Evolutionary conservation across 2,329 filamentous ascomycete genomes (phyloP), one percentile per base, ranked within the genome.

Genomic region (Neofusicoccum ribis): DNA sequence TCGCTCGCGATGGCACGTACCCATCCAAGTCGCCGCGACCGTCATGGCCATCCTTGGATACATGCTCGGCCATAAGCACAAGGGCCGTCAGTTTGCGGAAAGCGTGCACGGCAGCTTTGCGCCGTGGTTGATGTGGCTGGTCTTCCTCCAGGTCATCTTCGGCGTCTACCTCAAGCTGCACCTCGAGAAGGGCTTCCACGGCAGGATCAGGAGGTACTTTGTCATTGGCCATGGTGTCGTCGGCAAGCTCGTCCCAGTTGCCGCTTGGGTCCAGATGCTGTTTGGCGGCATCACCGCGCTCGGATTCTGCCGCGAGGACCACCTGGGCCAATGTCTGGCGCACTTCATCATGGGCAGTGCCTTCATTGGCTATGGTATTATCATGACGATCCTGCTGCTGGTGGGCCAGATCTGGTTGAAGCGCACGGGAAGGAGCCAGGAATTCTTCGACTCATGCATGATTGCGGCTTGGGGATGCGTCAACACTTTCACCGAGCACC

Each of bases 281-380:
- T 97, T 99, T 77, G 95, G 95, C 59, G 95, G 93, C 44, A 97
- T 99, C 73, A 94, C 94, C 0, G 85, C 91, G 3, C 83, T 97
- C 64, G 95, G 95, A 23, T 98, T 97, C 82, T 99, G 95, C 77
- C 91, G 92, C 70, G 92, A 85, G 63, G 93, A 98, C 65, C 94
- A 99, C 74, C 77, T 93, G 1, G 94, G 93, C 37, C 95, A 99
- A 78, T 99, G 95, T 78, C 81, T 91, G 47, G 95, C 95, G 1
- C 95, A 99, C 78, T 99, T 98, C 78, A 99, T 98, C 78, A 99
- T 99, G 95, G 95, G 95, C 50, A 90, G 91, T 70, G 93, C 94
- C 0, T 99, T 99, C 76, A 94, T 99, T 70, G 95, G 86, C 36
- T 99, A 99, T 73, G 95, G 92, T 34, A 90, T 97, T 63, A 76